Percentiles rank a stretch among this genome's conserved stretches.
Evolutionary conservation across 2,329 filamentous ascomycete genomes (phyloP).

Genomic region (Nemania bipapillata): DNA sequence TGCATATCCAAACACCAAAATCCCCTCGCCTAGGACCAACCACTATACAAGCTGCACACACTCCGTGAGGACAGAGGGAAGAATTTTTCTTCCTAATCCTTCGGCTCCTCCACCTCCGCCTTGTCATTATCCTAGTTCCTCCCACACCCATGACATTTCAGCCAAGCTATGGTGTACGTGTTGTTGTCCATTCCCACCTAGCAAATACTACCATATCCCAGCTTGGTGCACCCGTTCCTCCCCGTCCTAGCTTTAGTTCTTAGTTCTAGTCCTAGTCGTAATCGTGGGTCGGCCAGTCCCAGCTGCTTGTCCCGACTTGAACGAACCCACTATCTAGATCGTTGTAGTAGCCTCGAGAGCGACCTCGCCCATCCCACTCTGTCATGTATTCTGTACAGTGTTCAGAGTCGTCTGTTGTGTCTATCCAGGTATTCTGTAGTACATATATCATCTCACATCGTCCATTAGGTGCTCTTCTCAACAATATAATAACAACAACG

Average conservation of each 20-base stretch:
- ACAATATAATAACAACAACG: background rate
- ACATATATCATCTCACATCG: too few species aligned
- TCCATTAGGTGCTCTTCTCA: too few species aligned
- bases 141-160: slow-evolving; percentile 25
- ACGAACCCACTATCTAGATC: slow-evolving; percentile 12
- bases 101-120: slow-evolving; percentile 46
- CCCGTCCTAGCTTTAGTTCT: slow-evolving; percentile 12
- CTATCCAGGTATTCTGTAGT: background rate
- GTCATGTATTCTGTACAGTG: background rate
- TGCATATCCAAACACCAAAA: slow-evolving; percentile 26
- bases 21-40: slow-evolving; percentile 18
- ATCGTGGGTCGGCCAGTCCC: slow-evolving; percentile 18
- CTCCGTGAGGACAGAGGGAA: slow-evolving; percentile 15
- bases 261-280: slow-evolving; percentile 7
- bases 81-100: slow-evolving; percentile 35
- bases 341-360: slow-evolving; percentile 23
- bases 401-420: background rate
- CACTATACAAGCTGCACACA: slow-evolving; percentile 14
- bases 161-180: slow-evolving; percentile 17
- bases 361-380: slow-evolving; percentile 3
- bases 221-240: slow-evolving; percentile 22
- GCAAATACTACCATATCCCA: slow-evolving; percentile 22
- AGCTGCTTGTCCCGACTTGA: slow-evolving; percentile 21
- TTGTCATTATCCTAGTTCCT: slow-evolving; percentile 36
- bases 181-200: slow-evolving; percentile 16